phyloP scores from a whole-genome alignment of 2,329 filamentous ascomycete species.

The Zarea fungicola region DNA sequence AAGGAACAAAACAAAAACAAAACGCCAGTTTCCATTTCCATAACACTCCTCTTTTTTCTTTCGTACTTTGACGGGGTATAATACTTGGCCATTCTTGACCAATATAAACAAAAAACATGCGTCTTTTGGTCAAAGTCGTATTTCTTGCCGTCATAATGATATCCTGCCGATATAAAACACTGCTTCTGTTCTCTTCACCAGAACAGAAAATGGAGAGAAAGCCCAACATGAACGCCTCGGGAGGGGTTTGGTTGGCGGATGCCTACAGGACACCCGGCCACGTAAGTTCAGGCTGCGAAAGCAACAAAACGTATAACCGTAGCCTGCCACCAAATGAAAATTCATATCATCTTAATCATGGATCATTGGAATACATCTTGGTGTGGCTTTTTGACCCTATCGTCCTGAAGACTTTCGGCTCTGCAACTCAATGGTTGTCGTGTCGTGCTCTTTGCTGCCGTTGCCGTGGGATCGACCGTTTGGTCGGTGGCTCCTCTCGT shows the following conservation, averaged over 20 bases:
- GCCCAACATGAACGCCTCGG: background rate
- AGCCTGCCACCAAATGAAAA: conserved; percentile 10
- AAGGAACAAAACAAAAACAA: background rate
- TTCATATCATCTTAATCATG: conserved; percentile 12
- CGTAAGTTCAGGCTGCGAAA: background rate
- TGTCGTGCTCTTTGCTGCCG: conserved; percentile 30
- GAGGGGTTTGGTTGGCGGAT: background rate
- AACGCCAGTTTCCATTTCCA: conserved; percentile 4
- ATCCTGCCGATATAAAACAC: background rate
- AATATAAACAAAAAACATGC: background rate
- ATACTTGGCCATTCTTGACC: background rate
- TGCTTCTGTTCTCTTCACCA: background rate
- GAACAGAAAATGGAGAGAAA: conserved; percentile 3
- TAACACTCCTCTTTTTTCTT: conserved; percentile 8
- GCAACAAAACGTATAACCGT: background rate
- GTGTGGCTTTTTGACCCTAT: background rate
- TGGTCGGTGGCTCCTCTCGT: conserved; percentile 39
- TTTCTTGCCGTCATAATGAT: conserved; percentile 3
- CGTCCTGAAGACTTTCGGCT: conserved; percentile 36
- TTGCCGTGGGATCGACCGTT: conserved; percentile 38
- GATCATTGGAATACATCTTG: conserved; percentile 4
- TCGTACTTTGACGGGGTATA: conserved; percentile 1
- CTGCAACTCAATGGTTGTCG: conserved; percentile 50
- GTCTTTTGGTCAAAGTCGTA: background rate
- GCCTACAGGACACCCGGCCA: too few relatives aligned